Evolutionary conservation across 768 basidiomycete genomes (phyloP).

Genomic region (Amanita molliuscula): DNA sequence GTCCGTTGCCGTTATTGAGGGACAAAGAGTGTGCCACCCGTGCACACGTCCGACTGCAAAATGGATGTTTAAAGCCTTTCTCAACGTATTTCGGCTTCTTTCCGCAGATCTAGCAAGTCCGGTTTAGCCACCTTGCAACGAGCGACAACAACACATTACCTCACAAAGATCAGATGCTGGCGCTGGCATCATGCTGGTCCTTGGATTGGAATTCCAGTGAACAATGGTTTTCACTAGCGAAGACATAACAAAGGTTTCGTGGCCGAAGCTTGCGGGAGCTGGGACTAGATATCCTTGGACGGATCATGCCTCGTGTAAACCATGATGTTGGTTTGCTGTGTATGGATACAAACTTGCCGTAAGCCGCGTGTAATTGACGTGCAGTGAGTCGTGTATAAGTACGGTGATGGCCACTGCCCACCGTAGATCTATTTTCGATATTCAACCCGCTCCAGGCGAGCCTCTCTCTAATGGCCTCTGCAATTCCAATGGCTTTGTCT

Average conservation of each 20-base stretch:
- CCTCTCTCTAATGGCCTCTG: conserved; percentile 26
- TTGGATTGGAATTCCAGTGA: conserved; percentile 26
- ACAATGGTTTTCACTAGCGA: conserved; percentile 31
- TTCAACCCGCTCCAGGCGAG: conserved; percentile 6
- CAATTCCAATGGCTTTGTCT: conserved; percentile 35
- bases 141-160: conserved; percentile 14
- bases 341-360: not conserved
- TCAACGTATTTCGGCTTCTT: conserved; percentile 55
- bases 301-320: conserved; percentile 3
- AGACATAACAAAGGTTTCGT: conserved; percentile 23
- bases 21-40: conserved; percentile 29
- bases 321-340: conserved; percentile 4
- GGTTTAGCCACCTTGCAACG: conserved; percentile 6
- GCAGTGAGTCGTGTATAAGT: conserved; percentile 4
- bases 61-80: conserved; percentile 45
- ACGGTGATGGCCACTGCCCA: conserved; percentile 4
- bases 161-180: conserved; percentile 34
- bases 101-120: conserved; percentile 37
- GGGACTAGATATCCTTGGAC: conserved; percentile 12
- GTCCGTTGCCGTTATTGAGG: conserved; percentile 16
- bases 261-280: conserved; percentile 13
- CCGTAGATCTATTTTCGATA: conserved; percentile 6
- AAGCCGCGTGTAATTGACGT: conserved; percentile 2
- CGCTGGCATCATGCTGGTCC: conserved; percentile 12
- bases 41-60: conserved; percentile 54